Percentiles rank a stretch among this genome's conserved stretches.
phyloP scores from a whole-genome alignment of 495 filamentous ascomycete species.

The Hyaloscypha bicolor region DNA sequence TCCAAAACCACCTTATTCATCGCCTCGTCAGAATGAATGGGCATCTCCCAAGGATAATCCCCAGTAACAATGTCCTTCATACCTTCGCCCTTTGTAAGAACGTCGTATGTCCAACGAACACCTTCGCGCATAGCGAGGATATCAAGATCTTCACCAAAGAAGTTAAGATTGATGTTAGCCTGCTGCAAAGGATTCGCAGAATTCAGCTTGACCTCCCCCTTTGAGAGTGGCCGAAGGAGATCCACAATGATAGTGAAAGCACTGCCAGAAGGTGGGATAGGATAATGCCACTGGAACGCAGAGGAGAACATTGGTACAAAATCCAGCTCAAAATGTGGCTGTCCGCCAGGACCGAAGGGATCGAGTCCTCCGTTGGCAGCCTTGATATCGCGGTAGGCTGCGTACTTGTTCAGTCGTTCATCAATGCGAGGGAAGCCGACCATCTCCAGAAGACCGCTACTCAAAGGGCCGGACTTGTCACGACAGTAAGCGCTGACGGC shows the following conservation, averaged over 20 bases:
- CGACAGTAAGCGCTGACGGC: conserved; percentile 46
- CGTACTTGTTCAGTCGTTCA: conserved; percentile 47
- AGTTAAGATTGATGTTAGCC: conserved; percentile 63
- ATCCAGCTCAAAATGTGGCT: conserved; percentile 68
- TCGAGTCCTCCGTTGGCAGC: conserved; percentile 53
- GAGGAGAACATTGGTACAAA: conserved; percentile 62
- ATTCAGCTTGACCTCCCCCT: conserved; percentile 55
- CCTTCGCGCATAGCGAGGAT: conserved; percentile 60
- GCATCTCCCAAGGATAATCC: conserved; percentile 65
- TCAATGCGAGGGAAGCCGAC: conserved; percentile 56
- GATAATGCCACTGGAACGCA: conserved; percentile 68
- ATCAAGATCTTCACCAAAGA: conserved; percentile 59
- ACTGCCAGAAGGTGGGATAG: conserved; percentile 48
- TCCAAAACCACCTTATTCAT: conserved; percentile 62
- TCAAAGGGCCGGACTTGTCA: conserved; percentile 47
- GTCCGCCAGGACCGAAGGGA: conserved; percentile 59
- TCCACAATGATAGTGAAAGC: conserved; percentile 63
- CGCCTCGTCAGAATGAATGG: conserved; percentile 52
- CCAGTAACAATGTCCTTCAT: conserved; percentile 56
- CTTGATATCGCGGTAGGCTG: conserved; percentile 52
- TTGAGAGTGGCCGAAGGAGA: conserved; percentile 56
- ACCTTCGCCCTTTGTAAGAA: conserved; percentile 56
- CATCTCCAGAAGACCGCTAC: conserved; percentile 51
- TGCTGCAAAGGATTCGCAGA: conserved; percentile 52
- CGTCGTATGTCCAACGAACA: conserved; percentile 55